Evolutionary conservation across 768 basidiomycete genomes (phyloP).

Genomic region (Dendrothele bispora): DNA sequence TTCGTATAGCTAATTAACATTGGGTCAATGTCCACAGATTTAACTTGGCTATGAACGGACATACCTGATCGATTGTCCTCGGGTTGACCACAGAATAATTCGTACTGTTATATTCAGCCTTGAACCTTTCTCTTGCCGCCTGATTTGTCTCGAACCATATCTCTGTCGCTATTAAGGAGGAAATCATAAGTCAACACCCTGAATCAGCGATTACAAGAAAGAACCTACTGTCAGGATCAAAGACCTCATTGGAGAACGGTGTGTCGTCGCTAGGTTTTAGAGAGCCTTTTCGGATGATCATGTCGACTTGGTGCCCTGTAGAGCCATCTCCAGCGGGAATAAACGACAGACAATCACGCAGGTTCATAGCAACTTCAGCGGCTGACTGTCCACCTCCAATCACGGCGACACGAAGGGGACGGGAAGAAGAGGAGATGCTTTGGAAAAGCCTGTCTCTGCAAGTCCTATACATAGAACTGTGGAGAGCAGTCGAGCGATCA

Average conservation of each 20-base stretch:
- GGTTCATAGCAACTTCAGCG: conserved; percentile 45
- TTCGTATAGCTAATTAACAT: conserved; percentile 42
- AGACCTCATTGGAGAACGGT: conserved; percentile 55
- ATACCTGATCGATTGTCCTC: conserved; percentile 40
- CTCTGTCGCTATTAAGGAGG: no score
- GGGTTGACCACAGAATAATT: conserved; percentile 58
- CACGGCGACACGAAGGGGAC: conserved; percentile 42
- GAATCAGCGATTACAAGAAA: no score
- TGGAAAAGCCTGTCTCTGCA: conserved; percentile 36
- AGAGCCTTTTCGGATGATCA: conserved; percentile 51
- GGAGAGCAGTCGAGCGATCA: conserved; percentile 13
- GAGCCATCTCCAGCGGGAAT: conserved; percentile 22
- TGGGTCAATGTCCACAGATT: neutral
- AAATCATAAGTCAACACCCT: no score
- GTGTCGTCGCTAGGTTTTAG: conserved; percentile 53
- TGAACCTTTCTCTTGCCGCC: neutral
- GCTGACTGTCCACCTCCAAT: conserved; percentile 50
- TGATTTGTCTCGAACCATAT: no score
- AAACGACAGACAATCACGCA: conserved; percentile 36
- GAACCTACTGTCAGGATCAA: conserved; percentile 45
- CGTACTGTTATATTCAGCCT: conserved; percentile 43
- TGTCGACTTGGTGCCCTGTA: conserved; percentile 39
- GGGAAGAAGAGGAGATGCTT: conserved; percentile 15
- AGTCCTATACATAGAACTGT: conserved; percentile 43
- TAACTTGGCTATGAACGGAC: conserved; percentile 8